Base-by-base conservation (phyloP, 1,284 basidiomycete genomes). In the Ganoderma lingzhi region DNA sequence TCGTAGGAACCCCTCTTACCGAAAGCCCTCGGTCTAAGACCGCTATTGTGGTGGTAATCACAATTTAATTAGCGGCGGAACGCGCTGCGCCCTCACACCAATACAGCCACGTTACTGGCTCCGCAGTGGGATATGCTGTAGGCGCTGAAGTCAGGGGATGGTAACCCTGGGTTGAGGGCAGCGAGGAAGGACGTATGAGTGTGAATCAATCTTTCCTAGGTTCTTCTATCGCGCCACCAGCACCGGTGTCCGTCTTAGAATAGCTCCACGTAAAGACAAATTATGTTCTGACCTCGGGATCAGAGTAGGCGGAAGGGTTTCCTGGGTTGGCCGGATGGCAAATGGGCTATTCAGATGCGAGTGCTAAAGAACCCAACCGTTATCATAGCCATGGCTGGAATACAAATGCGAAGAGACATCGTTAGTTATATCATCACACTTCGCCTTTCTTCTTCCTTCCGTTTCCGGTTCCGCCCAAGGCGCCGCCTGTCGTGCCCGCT, bases 81-180 rank as follows among this genome's bases (percentile, higher is more conserved):
- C 14, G 19, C 10, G 23, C 12, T 51, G 23, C 48, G 23, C 23
- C 23, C 10, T n/a, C 23, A 28, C 48, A 28, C 9, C 45, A 1
- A 19, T 48, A 48, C 45, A 8, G 45, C 45, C 45, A 28, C 23
- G 23, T 28, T 10, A 51, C 48, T 23, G 23, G 23, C 23, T 6
- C 23, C n/a, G n/a, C n/a, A n/a, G n/a, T 28, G 23, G 23, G 23
- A 28, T 51, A 28, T 10, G 23, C 48, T 12, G 10, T 4, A 28
- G n/a, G 23, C 48, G 48, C 48, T 8, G 10, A 28, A 28, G 23
- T 51, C 10, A 51, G 48, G 48, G 48, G 48, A 51, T 23, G 48
- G 10, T 23, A 51, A 51, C 48, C 48, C 48, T 51, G 48, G 48
- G 48, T 51, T 51, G 48, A 51, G 48, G 48, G 48, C 12, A 51